Percentiles rank a stretch among this genome's conserved stretches.
phyloP scores from a whole-genome alignment of 495 filamentous ascomycete species.

The Zalerion maritima region DNA sequence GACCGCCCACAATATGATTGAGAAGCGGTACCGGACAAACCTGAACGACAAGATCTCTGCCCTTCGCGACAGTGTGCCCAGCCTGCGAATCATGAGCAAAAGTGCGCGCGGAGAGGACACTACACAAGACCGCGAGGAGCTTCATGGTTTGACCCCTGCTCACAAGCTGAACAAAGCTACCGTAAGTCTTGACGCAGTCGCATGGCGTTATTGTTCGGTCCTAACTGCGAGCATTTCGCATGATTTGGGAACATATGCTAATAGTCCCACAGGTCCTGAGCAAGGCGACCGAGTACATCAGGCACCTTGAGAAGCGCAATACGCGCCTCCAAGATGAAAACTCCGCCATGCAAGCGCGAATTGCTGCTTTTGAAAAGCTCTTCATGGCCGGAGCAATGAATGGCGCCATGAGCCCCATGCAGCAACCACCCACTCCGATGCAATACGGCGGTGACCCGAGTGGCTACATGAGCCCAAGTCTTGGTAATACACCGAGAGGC shows the following conservation, averaged over 20 bases:
- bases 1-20: slow-evolving; percentile 93
- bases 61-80: slow-evolving; percentile 77
- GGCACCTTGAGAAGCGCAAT: slow-evolving; percentile 81
- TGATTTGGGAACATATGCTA: too few species aligned
- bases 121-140: slow-evolving; percentile 57
- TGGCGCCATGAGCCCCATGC: slow-evolving; percentile 29
- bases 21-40: slow-evolving; percentile 92
- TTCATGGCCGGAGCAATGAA: slow-evolving; percentile 45
- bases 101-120: slow-evolving; percentile 51
- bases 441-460: slow-evolving; percentile 33
- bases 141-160: slow-evolving; percentile 61
- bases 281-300: slow-evolving; percentile 93
- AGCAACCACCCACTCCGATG: slow-evolving; percentile 31
- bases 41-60: slow-evolving; percentile 94
- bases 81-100: slow-evolving; percentile 61
- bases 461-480: slow-evolving; percentile 5
- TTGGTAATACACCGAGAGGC: slow-evolving; percentile 14
- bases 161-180: slow-evolving; percentile 96
- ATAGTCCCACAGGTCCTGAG: slow-evolving; percentile 54
- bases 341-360: slow-evolving; percentile 50
- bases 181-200: slow-evolving; percentile 24
- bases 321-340: slow-evolving; percentile 71
- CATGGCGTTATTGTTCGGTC: slow-evolving; percentile 5
- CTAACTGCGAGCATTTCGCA: too few species aligned
- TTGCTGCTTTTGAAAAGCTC: slow-evolving; percentile 55